Conservation (phyloP, 805 yeast genomes). For the Candida broadrunensis region DNA sequence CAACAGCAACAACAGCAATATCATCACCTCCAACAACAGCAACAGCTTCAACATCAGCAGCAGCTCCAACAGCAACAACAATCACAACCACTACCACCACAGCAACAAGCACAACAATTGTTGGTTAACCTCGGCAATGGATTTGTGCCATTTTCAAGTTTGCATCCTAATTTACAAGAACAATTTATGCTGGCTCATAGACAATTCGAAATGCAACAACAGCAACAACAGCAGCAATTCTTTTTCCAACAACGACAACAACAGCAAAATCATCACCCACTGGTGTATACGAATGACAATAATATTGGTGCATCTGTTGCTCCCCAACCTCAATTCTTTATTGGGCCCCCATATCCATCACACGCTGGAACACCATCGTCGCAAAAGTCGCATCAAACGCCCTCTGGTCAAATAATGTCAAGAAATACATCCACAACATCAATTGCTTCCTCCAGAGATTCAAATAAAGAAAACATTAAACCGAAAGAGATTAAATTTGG, state of each 20-base stretch:
- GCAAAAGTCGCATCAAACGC: too few relatives aligned
- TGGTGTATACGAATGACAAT: background rate
- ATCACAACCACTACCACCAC: background rate
- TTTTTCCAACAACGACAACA: conserved; percentile 3
- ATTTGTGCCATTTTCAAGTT: conserved; percentile 14
- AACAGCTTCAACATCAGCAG: conserved; percentile 10
- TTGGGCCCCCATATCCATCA: background rate
- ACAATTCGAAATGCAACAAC: conserved; percentile 8
- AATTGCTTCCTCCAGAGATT: conserved; percentile 1
- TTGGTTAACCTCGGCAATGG: conserved; percentile 20
- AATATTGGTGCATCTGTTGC: too few relatives aligned
- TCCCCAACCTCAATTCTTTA: conserved; percentile 3
- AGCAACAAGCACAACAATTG: conserved; percentile 10
- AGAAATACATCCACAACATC: conserved; percentile 2
- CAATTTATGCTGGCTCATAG: conserved; percentile 15
- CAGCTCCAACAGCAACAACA: background rate
- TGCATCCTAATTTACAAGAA: conserved; percentile 16
- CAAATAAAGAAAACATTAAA: conserved; percentile 17
- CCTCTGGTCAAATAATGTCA: background rate
- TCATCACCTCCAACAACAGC: background rate
- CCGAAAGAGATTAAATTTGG: conserved; percentile 33
- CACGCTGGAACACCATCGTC: too few relatives aligned
- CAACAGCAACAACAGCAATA: background rate
- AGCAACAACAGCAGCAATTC: conserved; percentile 5
- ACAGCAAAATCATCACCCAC: conserved; percentile 3